These are phyloP conservation scores for Gossypium rotundifolium DNA, from an alignment of 345 rosid species.

Conservation along the genomic window DNA sequence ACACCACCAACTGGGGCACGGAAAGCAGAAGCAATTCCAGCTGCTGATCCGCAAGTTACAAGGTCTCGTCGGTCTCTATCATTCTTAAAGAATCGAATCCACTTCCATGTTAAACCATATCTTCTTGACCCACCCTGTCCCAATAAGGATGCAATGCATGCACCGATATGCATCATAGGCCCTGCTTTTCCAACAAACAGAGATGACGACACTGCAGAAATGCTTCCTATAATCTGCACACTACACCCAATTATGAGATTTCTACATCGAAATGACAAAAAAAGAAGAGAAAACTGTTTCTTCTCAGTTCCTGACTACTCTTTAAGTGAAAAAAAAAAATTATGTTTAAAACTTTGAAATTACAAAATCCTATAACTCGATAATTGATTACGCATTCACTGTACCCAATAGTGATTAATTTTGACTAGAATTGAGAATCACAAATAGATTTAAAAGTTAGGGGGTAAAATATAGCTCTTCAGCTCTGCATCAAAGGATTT, in stretches of 20 bases:
- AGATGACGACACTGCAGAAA: conserved; percentile 79
- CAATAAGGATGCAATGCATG: conserved; percentile 81
- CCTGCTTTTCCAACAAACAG: conserved; percentile 95
- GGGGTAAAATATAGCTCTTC: not conserved
- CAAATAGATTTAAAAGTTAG: not conserved
- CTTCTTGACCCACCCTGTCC: conserved; percentile 92
- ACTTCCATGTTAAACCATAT: conserved; percentile 70
- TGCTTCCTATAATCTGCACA: conserved; percentile 72
- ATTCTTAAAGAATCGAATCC: conserved; percentile 73
- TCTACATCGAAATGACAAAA: not conserved
- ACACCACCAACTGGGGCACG: conserved; percentile 95
- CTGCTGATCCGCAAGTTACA: conserved; percentile 92
- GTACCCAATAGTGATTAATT: not conserved
- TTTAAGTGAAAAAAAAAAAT: not conserved
- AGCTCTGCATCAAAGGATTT: not conserved
- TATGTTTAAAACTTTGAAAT: not conserved
- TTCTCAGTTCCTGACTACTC: not conserved
- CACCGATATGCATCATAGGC: conserved; percentile 93
- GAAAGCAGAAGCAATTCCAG: conserved; percentile 90
- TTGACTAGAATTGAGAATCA: not conserved
- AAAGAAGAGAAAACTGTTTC: not conserved
- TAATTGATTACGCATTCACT: not conserved
- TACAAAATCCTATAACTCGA: not conserved
- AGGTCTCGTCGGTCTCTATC: conserved; percentile 89
- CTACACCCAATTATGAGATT: conserved; percentile 8